A percentile compares a stretch with the other conserved stretches of the same genome.
Evolutionary conservation across 305 asterid species (phyloP).

Genomic region (Fraxinus angustifolia): DNA sequence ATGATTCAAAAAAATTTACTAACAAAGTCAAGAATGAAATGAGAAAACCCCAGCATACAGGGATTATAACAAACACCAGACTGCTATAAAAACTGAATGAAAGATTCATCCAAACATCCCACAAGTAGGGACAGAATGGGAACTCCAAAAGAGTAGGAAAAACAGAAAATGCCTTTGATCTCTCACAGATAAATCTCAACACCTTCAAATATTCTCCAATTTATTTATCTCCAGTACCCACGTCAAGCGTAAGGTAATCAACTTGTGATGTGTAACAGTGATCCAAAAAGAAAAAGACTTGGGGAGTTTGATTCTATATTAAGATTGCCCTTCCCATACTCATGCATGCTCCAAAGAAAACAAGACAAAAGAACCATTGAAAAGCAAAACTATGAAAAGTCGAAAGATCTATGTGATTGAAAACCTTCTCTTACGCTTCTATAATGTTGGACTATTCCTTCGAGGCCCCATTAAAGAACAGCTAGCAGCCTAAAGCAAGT

Average conservation of each 20-base stretch:
- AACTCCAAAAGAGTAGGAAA: background rate
- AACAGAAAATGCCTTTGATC: background rate
- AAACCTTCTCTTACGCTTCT: background rate
- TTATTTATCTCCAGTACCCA: background rate
- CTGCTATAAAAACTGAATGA: background rate
- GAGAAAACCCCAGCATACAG: background rate
- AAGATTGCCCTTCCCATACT: background rate
- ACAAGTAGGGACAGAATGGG: background rate
- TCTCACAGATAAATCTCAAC: background rate
- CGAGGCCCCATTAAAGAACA: background rate
- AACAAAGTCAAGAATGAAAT: background rate
- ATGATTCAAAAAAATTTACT: background rate
- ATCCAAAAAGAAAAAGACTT: background rate
- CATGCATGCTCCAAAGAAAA: background rate
- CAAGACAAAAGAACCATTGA: background rate
- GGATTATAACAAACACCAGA: background rate
- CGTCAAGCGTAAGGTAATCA: background rate
- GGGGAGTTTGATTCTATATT: background rate
- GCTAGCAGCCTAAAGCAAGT: background rate
- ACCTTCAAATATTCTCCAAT: background rate
- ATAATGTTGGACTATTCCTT: background rate
- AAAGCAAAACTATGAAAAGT: background rate
- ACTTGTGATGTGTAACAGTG: background rate
- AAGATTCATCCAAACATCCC: slow-evolving; percentile 2
- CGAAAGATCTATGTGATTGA: background rate